phyloP scores from a whole-genome alignment of 768 basidiomycete species.

The Calocybe cyanea region DNA sequence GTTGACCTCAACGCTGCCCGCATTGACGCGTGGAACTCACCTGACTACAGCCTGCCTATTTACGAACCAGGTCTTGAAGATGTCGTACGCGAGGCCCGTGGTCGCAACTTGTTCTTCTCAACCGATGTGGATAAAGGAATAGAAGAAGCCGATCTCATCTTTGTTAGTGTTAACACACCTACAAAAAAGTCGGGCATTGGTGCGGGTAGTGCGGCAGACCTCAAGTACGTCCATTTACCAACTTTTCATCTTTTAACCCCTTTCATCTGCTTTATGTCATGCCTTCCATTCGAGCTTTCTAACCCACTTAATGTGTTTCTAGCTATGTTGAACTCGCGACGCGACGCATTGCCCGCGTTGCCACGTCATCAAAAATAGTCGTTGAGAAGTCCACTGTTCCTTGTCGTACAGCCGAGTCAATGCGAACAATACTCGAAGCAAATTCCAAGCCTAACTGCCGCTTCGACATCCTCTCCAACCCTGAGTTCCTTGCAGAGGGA shows the following conservation, averaged over 20 bases:
- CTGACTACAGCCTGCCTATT: slow-evolving; percentile 83
- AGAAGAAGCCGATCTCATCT: slow-evolving; percentile 93
- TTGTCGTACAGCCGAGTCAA: slow-evolving; percentile 97
- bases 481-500: slow-evolving; percentile 98
- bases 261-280: too few relatives aligned
- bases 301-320: slow-evolving; percentile 8
- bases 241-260: neutral
- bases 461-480: slow-evolving; percentile 99
- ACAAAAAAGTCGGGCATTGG: slow-evolving; percentile 98
- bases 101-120: slow-evolving; percentile 95
- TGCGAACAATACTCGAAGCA: slow-evolving; percentile 98
- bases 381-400: slow-evolving; percentile 99
- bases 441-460: slow-evolving; percentile 89
- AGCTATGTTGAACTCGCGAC: slow-evolving; percentile 98
- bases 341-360: slow-evolving; percentile 90
- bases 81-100: slow-evolving; percentile 83
- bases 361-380: slow-evolving; percentile 91
- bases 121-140: slow-evolving; percentile 94
- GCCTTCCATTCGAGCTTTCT: slow-evolving; percentile 1
- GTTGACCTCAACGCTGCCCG: slow-evolving; percentile 95
- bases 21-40: slow-evolving; percentile 95
- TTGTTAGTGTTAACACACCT: slow-evolving; percentile 97
- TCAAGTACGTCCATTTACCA: slow-evolving; percentile 59
- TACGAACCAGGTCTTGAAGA: slow-evolving; percentile 96
- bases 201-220: slow-evolving; percentile 96